Percentiles rank a stretch among this genome's conserved stretches.
These are phyloP conservation scores for Elymus sibiricus DNA, from an alignment of 176 grass and related monocot genomes.

Conservation along the genomic window DNA sequence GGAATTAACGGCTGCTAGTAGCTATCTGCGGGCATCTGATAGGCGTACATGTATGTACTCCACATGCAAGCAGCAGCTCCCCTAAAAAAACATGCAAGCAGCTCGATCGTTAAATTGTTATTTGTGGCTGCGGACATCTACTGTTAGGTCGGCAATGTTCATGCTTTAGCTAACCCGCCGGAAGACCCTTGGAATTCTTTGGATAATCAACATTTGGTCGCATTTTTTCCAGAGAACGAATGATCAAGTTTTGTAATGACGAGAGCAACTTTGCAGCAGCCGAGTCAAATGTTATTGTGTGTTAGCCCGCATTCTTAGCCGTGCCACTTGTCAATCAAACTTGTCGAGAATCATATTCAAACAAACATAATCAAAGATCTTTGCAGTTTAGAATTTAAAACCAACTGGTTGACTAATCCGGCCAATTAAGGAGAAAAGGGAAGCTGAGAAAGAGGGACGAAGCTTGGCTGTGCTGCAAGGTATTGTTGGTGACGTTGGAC, in stretches of 20 bases:
- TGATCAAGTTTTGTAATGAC: not conserved
- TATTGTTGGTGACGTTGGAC: not conserved
- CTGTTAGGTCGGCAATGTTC: not conserved
- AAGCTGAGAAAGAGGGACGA: not conserved
- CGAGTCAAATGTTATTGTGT: conserved; percentile 22
- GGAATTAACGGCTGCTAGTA: too few species aligned
- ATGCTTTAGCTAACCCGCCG: not conserved
- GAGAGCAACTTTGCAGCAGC: not conserved
- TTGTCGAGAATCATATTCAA: too few species aligned
- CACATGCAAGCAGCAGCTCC: too few species aligned
- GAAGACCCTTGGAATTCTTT: not conserved
- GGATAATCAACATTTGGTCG: not conserved
- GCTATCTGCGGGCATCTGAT: too few species aligned
- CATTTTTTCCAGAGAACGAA: not conserved
- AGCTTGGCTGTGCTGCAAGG: not conserved
- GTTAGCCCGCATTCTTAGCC: not conserved
- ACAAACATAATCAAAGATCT: too few species aligned
- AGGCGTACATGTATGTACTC: too few species aligned
- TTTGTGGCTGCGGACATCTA: too few species aligned
- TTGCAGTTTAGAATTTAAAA: not conserved
- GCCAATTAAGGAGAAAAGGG: not conserved
- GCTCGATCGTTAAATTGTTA: too few species aligned
- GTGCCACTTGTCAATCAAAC: too few species aligned
- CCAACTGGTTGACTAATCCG: not conserved
- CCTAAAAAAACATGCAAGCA: too few species aligned